Conservation (phyloP, 2,329 filamentous ascomycete species). For the Zymoseptoria ardabiliae region DNA sequence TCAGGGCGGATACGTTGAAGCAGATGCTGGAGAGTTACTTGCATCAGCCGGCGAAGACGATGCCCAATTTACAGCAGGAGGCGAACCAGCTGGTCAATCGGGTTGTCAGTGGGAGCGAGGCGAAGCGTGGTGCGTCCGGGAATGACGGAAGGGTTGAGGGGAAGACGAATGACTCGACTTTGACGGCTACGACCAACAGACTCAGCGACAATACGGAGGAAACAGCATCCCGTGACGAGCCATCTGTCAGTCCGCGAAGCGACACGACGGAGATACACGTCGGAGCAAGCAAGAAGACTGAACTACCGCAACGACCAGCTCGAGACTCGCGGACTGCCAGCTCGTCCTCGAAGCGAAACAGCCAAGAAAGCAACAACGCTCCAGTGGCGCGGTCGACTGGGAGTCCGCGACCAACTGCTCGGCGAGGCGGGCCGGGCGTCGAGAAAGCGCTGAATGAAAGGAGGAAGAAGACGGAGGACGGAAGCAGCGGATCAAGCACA, state of each 20-base stretch:
- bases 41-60: slow-evolving; percentile 38
- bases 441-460: not conserved
- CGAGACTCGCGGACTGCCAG: not conserved
- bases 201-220: not conserved
- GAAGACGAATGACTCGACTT: slow-evolving; percentile 1
- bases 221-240: slow-evolving; percentile 4
- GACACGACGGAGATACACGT: slow-evolving; percentile 22
- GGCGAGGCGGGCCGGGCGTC: not conserved
- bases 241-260: slow-evolving; percentile 13
- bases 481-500: not conserved
- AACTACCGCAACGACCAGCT: not conserved
- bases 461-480: not conserved
- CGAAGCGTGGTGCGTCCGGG: slow-evolving; percentile 5
- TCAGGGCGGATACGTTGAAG: slow-evolving; percentile 79
- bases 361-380: not conserved
- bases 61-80: slow-evolving; percentile 41
- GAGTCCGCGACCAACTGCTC: not conserved
- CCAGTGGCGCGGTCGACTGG: not conserved
- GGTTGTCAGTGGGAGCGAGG: slow-evolving; percentile 19
- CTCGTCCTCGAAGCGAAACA: not conserved
- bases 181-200: not conserved
- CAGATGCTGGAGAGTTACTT: slow-evolving; percentile 69
- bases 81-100: slow-evolving; percentile 38
- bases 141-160: not conserved
- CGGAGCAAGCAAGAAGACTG: slow-evolving; percentile 16